Evolutionary conservation across 2,329 filamentous ascomycete species (phyloP).

Genomic region (Aspergillus vadensis): DNA sequence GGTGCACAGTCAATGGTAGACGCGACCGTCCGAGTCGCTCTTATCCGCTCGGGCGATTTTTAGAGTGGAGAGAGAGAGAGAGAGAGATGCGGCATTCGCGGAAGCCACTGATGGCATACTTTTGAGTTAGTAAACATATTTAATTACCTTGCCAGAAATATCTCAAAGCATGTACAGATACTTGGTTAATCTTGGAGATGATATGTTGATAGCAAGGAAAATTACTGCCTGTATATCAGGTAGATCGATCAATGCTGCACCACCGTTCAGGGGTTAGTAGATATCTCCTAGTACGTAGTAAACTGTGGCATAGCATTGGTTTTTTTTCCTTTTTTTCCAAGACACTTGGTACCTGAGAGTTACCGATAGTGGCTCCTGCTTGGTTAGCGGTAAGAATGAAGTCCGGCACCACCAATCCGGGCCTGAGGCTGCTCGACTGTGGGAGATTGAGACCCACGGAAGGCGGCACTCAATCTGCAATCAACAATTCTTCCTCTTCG

Average conservation of each 20-base stretch:
- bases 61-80: background rate
- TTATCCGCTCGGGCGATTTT: background rate
- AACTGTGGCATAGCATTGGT: too few species aligned
- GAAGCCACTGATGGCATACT: background rate
- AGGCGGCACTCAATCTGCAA: background rate
- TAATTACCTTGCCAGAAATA: too few species aligned
- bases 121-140: background rate
- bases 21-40: background rate
- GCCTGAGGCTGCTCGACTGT: background rate
- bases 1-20: background rate
- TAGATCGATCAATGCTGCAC: too few species aligned
- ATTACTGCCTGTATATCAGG: too few species aligned
- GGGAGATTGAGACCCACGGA: background rate
- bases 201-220: too few species aligned
- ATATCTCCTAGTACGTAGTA: too few species aligned
- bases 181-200: too few species aligned
- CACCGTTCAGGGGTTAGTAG: too few species aligned
- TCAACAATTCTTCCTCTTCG: background rate
- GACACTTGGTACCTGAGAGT: background rate
- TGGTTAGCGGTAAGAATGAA: background rate
- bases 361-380: background rate
- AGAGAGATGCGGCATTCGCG: background rate
- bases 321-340: too few species aligned
- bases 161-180: background rate
- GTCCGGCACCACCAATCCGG: background rate